phyloP scores from a whole-genome alignment of 139 green algal species.

The Asterochloris sp. region DNA sequence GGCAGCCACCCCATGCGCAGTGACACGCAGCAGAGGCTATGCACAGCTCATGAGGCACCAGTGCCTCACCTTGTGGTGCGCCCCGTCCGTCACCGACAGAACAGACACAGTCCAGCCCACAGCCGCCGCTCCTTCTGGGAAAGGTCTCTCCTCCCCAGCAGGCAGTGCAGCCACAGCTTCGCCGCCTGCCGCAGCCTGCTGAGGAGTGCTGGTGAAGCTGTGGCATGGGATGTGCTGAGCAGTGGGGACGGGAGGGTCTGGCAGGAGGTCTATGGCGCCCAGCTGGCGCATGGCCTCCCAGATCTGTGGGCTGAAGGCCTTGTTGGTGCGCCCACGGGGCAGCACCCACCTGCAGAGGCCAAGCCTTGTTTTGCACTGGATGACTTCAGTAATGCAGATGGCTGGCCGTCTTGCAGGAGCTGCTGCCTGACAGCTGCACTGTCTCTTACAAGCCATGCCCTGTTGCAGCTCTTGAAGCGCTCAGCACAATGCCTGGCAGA shows the following conservation, averaged over 20 bases:
- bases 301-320: constrained; percentile 9
- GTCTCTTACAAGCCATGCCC: too few species aligned
- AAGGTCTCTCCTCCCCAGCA: neutral
- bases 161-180: neutral
- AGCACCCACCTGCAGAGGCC: neutral
- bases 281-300: constrained; percentile 32
- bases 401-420: too few species aligned
- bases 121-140: constrained; percentile 1
- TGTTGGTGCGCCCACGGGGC: constrained; percentile 10
- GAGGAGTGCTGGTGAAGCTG: neutral
- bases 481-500: too few species aligned
- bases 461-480: too few species aligned
- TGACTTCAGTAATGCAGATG: too few species aligned
- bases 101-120: constrained; percentile 20
- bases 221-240: too few species aligned
- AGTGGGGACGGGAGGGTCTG: neutral
- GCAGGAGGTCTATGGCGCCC: constrained; percentile 19
- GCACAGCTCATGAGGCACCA: too few species aligned
- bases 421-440: too few species aligned
- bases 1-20: too few species aligned
- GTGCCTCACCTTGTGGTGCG: too few species aligned
- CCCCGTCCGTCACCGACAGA: constrained; percentile 1
- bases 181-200: neutral
- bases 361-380: too few species aligned
- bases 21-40: too few species aligned